These are phyloP conservation scores for Smallanthus sonchifolius DNA, from an alignment of 129 eudicot genomes.

Conservation along the genomic window DNA sequence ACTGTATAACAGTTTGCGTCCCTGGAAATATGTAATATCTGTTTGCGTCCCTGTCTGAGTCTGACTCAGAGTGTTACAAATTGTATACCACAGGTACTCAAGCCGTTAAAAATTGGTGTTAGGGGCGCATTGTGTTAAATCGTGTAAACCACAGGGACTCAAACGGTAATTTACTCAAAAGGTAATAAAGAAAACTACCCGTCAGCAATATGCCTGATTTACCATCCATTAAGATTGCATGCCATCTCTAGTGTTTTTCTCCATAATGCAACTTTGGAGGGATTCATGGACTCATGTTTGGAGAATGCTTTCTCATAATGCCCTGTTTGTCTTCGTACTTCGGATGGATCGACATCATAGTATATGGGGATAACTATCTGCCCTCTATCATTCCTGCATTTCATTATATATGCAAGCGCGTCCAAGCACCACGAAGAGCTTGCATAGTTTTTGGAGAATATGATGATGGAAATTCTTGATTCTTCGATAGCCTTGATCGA, in stretches of 20 bases:
- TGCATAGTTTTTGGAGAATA: constrained; percentile 10
- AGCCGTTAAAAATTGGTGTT: too few relatives aligned
- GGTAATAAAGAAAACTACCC: not conserved
- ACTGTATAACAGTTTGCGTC: too few relatives aligned
- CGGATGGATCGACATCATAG: not conserved
- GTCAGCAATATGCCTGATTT: too few relatives aligned
- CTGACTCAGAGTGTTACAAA: too few relatives aligned
- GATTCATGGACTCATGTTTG: not conserved
- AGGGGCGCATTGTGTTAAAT: too few relatives aligned
- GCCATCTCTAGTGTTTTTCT: not conserved
- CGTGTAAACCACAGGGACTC: too few relatives aligned
- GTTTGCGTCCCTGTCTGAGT: too few relatives aligned
- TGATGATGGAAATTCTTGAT: not conserved
- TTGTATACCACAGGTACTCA: too few relatives aligned
- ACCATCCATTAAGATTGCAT: constrained; percentile 1
- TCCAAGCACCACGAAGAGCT: not conserved
- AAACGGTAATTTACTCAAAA: not conserved
- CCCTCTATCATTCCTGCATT: not conserved
- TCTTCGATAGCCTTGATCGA: not conserved
- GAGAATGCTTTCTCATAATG: not conserved
- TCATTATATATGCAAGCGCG: not conserved
- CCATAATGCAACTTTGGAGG: not conserved
- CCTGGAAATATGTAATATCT: too few relatives aligned
- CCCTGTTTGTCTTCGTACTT: not conserved
- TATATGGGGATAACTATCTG: not conserved